Evolutionary conservation across 306 rosid genomes (phyloP).

Genomic region (Fagus sylvatica): DNA sequence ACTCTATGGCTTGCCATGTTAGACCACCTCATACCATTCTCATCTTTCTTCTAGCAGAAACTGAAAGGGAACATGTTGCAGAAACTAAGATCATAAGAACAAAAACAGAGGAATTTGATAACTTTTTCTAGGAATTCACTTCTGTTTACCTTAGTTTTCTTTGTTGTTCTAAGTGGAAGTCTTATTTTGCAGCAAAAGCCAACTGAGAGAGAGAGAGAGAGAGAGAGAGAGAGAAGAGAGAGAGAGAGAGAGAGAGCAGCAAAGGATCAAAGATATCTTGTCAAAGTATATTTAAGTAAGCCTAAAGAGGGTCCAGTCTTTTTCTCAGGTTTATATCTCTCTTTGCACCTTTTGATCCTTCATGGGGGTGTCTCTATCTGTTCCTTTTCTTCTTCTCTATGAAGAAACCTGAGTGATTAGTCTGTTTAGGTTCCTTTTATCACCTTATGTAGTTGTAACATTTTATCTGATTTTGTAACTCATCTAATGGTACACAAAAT

Average conservation of each 20-base stretch:
- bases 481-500: conserved; percentile 42
- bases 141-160: conserved; percentile 40
- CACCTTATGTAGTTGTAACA: conserved; percentile 35
- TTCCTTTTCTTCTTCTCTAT: conserved; percentile 42
- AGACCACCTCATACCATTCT: conserved; percentile 42
- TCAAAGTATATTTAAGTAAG: conserved; percentile 45
- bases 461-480: conserved; percentile 37
- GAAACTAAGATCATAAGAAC: conserved; percentile 27
- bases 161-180: conserved; percentile 27
- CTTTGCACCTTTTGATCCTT: conserved; percentile 32
- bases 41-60: conserved; percentile 43
- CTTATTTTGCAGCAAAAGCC: conserved; percentile 35
- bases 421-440: conserved; percentile 38
- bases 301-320: conserved; percentile 46
- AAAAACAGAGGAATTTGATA: conserved; percentile 34
- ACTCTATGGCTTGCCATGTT: conserved; percentile 83
- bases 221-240: not conserved
- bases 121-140: conserved; percentile 6
- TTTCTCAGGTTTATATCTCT: conserved; percentile 43
- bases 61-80: conserved; percentile 30
- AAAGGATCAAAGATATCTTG: conserved; percentile 58
- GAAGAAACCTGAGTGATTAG: conserved; percentile 48
- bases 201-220: conserved; percentile 19
- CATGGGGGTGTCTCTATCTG: conserved; percentile 43
- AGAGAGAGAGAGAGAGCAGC: not conserved